Conservation (phyloP, 176 grass and related monocot genomes). For the Aegilops umbellulata region DNA sequence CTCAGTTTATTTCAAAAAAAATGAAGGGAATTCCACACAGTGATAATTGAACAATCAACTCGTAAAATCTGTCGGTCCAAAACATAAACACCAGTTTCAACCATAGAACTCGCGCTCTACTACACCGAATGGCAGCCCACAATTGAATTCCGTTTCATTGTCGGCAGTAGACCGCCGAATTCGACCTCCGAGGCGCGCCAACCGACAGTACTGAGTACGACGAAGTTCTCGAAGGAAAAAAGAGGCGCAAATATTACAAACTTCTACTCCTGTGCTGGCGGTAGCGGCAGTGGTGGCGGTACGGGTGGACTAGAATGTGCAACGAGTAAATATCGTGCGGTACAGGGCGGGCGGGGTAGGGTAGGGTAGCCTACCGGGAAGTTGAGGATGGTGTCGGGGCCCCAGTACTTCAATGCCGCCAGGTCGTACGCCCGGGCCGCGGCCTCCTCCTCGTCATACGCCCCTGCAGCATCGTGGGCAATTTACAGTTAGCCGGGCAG, state of each 20-base stretch:
- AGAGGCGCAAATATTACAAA: no score
- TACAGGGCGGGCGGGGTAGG: background rate
- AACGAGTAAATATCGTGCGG: conserved; percentile 26
- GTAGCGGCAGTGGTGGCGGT: background rate
- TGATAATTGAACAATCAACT: no score
- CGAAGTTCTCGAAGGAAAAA: no score
- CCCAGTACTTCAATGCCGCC: conserved; percentile 98
- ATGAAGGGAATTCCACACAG: no score
- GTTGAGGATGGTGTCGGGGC: conserved; percentile 84
- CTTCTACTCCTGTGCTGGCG: no score
- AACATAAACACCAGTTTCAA: background rate
- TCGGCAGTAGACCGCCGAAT: background rate
- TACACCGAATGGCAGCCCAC: no score
- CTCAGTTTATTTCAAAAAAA: background rate
- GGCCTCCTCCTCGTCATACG: conserved; percentile 85
- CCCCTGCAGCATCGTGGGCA: conserved; percentile 67
- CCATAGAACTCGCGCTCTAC: no score
- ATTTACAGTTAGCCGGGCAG: no score
- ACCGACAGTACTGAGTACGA: no score
- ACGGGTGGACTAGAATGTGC: background rate
- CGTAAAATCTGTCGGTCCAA: background rate
- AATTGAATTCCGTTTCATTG: background rate
- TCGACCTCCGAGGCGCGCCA: no score
- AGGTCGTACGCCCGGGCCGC: conserved; percentile 86
- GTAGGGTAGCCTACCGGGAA: conserved; percentile 45